These are phyloP conservation scores for Exophiala phaeomuriformis DNA, from an alignment of 2,329 filamentous ascomycete genomes.

Conservation along the genomic window DNA sequence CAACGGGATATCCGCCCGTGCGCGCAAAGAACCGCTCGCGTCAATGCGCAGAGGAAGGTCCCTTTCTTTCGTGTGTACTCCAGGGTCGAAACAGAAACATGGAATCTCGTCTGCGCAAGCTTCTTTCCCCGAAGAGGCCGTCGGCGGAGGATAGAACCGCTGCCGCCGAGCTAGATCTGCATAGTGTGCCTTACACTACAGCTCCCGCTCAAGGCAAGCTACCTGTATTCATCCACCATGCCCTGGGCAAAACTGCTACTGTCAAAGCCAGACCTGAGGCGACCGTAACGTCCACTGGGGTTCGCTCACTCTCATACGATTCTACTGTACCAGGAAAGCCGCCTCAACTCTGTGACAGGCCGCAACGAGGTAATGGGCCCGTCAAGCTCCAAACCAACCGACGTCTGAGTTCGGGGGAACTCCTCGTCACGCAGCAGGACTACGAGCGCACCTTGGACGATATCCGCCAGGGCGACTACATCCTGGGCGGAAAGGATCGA, in stretches of 20 bases:
- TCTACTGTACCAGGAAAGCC: conserved; percentile 19
- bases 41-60: conserved; percentile 12
- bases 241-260: conserved; percentile 12
- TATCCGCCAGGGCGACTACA: conserved; percentile 25
- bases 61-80: neutral
- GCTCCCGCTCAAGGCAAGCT: conserved; percentile 11
- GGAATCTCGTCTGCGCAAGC: conserved; percentile 20
- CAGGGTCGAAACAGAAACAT: conserved; percentile 8
- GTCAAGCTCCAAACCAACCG: conserved; percentile 27
- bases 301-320: conserved; percentile 22
- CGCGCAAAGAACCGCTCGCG: conserved; percentile 2
- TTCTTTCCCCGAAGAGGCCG: conserved; percentile 11
- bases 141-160: conserved; percentile 5
- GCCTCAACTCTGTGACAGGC: conserved; percentile 21
- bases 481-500: conserved; percentile 23
- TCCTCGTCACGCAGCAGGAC: conserved; percentile 24
- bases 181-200: conserved; percentile 18
- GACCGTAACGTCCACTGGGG: neutral
- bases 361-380: conserved; percentile 27
- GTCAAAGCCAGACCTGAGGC: conserved; percentile 2
- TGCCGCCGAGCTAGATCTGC: conserved; percentile 16
- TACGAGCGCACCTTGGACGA: conserved; percentile 25
- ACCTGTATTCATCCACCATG: conserved; percentile 19
- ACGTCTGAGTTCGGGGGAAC: conserved; percentile 26
- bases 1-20: conserved; percentile 4